Percentiles rank a stretch among this genome's conserved stretches.
These are phyloP conservation scores for Russula emetica DNA, from an alignment of 768 basidiomycete genomes.

Conservation along the genomic window DNA sequence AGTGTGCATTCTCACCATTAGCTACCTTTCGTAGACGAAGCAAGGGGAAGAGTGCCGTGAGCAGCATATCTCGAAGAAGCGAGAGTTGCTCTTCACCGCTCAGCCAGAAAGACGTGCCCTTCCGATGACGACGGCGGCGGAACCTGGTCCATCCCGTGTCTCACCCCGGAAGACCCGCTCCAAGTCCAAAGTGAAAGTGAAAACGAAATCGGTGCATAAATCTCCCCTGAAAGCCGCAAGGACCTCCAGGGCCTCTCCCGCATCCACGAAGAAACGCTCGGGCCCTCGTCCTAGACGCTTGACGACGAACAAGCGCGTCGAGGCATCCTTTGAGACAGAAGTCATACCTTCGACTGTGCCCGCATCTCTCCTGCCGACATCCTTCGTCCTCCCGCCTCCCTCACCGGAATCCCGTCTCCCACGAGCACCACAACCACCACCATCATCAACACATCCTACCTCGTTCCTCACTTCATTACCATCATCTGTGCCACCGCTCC, in stretches of 20 bases:
- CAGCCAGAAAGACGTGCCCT: background rate
- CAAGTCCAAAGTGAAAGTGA: slow-evolving; percentile 16
- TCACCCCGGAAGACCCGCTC: slow-evolving; percentile 22
- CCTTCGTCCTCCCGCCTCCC: slow-evolving; percentile 75
- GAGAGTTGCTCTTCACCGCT: background rate
- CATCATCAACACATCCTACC: background rate
- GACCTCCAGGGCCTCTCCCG: slow-evolving; percentile 26
- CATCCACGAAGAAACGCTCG: slow-evolving; percentile 39
- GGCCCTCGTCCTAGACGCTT: slow-evolving; percentile 33
- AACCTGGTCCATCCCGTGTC: slow-evolving; percentile 14
- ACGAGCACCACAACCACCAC: slow-evolving; percentile 29
- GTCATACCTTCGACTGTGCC: slow-evolving; percentile 38
- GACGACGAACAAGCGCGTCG: slow-evolving; percentile 28
- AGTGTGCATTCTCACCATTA: background rate
- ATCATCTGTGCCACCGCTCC: slow-evolving; percentile 3
- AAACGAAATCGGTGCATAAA: background rate
- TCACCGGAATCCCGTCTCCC: slow-evolving; percentile 67
- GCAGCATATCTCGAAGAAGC: background rate
- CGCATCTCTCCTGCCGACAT: slow-evolving; percentile 49
- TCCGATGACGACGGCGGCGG: background rate
- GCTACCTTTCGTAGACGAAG: background rate
- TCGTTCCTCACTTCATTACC: background rate
- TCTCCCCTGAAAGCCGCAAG: slow-evolving; percentile 18
- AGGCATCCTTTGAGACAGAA: slow-evolving; percentile 52
- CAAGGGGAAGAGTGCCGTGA: background rate